Evolutionary conservation across 768 basidiomycete species (phyloP).

Genomic region (Xanthoconium stramineum): DNA sequence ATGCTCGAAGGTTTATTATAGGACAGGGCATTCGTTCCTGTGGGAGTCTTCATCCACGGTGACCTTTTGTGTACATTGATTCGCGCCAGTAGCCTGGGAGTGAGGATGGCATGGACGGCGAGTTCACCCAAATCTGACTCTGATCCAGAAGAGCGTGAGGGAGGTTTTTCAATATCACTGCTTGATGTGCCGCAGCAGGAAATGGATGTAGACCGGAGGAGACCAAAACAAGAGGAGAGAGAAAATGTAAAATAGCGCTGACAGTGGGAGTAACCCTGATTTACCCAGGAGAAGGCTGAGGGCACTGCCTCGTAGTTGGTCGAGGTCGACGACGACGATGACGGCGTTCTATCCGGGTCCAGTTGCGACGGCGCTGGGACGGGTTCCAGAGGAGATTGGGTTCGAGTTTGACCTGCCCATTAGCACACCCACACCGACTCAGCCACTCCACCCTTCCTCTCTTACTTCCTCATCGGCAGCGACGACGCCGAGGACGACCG

Average conservation of each 20-base stretch:
- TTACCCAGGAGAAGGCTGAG: constrained; percentile 11
- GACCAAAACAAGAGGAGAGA: neutral
- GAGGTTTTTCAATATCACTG: too few species aligned
- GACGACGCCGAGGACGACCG: constrained; percentile 11
- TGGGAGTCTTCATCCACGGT: too few species aligned
- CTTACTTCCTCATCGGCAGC: constrained; percentile 12
- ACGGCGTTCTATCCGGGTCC: constrained; percentile 45
- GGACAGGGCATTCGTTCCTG: too few species aligned
- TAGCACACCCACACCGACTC: constrained; percentile 1
- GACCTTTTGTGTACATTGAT: too few species aligned
- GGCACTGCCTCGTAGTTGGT: constrained; percentile 22
- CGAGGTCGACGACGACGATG: constrained; percentile 24
- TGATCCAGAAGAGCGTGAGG: too few species aligned
- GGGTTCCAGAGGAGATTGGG: constrained; percentile 47
- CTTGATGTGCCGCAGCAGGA: too few species aligned
- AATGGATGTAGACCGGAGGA: neutral
- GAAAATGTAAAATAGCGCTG: neutral
- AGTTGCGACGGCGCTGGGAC: constrained; percentile 43
- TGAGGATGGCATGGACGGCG: too few species aligned
- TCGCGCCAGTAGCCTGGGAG: too few species aligned
- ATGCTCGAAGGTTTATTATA: too few species aligned
- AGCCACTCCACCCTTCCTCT: constrained; percentile 23
- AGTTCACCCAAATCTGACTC: too few species aligned
- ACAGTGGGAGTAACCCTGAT: constrained; percentile 9
- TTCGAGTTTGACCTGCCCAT: constrained; percentile 68